Evolutionary conservation across 495 filamentous ascomycete genomes (phyloP), one percentile per base, ranked within the genome.

Genomic region (Annulohypoxylon stygium): DNA sequence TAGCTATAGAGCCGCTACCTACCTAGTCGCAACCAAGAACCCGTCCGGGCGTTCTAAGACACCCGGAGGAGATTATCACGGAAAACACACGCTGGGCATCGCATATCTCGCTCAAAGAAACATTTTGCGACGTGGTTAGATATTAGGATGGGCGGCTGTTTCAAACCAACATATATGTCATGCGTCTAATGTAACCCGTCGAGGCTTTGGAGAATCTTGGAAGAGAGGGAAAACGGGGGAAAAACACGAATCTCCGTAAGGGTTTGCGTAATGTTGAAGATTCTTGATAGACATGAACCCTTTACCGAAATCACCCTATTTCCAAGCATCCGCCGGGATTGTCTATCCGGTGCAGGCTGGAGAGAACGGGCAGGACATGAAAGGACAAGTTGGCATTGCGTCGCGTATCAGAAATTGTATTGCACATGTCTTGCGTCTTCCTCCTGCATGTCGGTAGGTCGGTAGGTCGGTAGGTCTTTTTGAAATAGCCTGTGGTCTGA

Each of bases 401-500:
- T 66, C 37, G 70, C 65, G 65, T 50, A 23, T 70, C 71, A 67
- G 67, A 74, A 74, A 75, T 75, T 70, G 64, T 68, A 65, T 12
- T 26, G 34, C 62, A 41, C 58, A 16, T 66, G 55, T 51, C 53
- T 60, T 75, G 58, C 57, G 50, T 67, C 30, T 34, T 57, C 48
- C 51, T 61, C 72, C 63, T 71, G 72, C 72, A 74, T 65, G 70
- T 74, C 66, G 48, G 71, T 58, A 65, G 62, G 70, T 74, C 66
- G 48, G 71, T 58, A 65, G 62, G 70, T 74, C 66, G 48, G 71
- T 62, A 65, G 62, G 30, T 62, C 57, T 50, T 50, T 66, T 33
- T 61, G 57, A 67, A 60, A 71, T 71, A 61, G 69, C 47, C 62
- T 61, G 61, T 54, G 53, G 69, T 71, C 68, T 65, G 36, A 50